A percentile compares a stretch with the other conserved stretches of the same genome.
These are phyloP conservation scores for Calonectria montana DNA, from an alignment of 2,329 filamentous ascomycete genomes.

Conservation along the genomic window DNA sequence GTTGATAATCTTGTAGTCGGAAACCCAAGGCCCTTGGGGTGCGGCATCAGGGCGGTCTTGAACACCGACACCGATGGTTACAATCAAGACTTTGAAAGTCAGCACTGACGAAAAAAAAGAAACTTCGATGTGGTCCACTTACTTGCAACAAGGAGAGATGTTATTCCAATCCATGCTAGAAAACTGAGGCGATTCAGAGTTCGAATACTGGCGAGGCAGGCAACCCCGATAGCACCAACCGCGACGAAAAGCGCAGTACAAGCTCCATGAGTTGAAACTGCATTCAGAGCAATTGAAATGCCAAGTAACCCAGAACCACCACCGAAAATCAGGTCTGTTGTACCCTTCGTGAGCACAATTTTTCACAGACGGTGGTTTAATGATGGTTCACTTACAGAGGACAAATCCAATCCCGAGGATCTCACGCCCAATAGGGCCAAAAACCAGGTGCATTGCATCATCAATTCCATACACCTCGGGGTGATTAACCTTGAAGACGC, in stretches of 20 bases:
- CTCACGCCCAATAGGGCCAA: constrained; percentile 57
- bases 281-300: constrained; percentile 16
- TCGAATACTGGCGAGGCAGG: constrained; percentile 4
- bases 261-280: neutral
- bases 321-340: constrained; percentile 3
- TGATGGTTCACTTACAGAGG: constrained; percentile 43
- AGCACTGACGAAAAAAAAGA: neutral
- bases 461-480: constrained; percentile 64
- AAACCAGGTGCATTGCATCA: constrained; percentile 60
- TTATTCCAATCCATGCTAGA: constrained; percentile 1
- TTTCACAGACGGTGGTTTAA: neutral
- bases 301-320: constrained; percentile 13
- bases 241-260: constrained; percentile 16
- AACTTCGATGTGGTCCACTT: neutral
- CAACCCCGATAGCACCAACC: neutral
- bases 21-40: constrained; percentile 39
- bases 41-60: constrained; percentile 32
- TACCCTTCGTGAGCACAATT: neutral
- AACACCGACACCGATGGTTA: constrained; percentile 36
- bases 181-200: constrained; percentile 9
- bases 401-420: constrained; percentile 49
- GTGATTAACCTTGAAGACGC: constrained; percentile 61
- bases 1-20: constrained; percentile 46
- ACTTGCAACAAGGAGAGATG: constrained; percentile 27
- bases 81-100: constrained; percentile 26